Percentiles rank a stretch among this genome's conserved stretches.
Evolutionary conservation across 257 asterid species (phyloP).

Genomic region (Eustoma russellianum): DNA sequence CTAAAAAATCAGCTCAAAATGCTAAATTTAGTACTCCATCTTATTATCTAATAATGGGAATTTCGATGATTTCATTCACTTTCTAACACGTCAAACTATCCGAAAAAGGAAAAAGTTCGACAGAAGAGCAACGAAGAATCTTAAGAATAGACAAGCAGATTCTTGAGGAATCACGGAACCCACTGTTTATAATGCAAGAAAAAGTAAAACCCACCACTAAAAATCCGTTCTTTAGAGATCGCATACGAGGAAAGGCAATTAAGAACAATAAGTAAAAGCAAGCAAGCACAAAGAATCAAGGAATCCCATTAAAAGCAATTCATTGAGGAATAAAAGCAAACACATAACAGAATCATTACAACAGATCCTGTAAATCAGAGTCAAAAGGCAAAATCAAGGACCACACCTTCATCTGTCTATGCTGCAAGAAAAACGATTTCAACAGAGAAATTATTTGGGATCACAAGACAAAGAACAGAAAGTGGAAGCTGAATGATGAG

Average conservation of each 20-base stretch:
- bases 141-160: not conserved
- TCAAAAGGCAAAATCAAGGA: conserved; percentile 13
- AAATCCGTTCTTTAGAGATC: not conserved
- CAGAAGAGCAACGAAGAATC: too few relatives aligned
- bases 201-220: not conserved
- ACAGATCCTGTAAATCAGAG: conserved; percentile 3
- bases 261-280: not conserved
- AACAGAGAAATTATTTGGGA: not conserved
- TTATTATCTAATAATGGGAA: not conserved
- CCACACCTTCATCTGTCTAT: conserved; percentile 48
- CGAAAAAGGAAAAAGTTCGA: too few relatives aligned
- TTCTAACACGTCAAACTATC: too few relatives aligned
- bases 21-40: not conserved
- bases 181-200: not conserved
- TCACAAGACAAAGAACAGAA: conserved; percentile 8
- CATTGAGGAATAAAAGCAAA: conserved; percentile 12
- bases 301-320: conserved; percentile 7
- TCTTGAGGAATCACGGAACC: conserved; percentile 5
- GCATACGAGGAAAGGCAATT: not conserved
- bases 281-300: too few relatives aligned
- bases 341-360: not conserved
- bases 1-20: not conserved
- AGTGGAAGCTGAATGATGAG: conserved; percentile 3
- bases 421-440: not conserved
- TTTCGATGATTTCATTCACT: not conserved